Evolutionary conservation across 2,329 filamentous ascomycete species (phyloP).

Genomic region (Lasiodiplodia citricola): DNA sequence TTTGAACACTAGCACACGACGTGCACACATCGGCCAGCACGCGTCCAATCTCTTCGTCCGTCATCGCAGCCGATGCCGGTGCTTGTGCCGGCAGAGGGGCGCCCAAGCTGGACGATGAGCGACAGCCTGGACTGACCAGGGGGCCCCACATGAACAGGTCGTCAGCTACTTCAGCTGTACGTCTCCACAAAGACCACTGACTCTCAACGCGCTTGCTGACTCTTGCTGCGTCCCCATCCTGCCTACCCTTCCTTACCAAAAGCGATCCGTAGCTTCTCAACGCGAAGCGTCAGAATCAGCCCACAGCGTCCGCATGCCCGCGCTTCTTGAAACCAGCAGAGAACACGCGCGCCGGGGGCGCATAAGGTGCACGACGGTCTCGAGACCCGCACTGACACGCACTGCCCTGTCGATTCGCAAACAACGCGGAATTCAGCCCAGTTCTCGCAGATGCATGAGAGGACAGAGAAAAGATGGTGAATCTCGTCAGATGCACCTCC

Average conservation of each 20-base stretch:
- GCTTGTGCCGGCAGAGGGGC: background rate
- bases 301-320: background rate
- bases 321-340: constrained; percentile 13
- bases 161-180: background rate
- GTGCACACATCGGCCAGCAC: background rate
- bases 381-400: background rate
- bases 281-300: background rate
- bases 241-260: background rate
- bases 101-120: background rate
- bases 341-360: background rate
- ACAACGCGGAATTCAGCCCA: background rate
- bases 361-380: background rate
- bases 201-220: background rate
- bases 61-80: background rate
- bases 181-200: background rate
- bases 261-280: background rate
- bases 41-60: background rate
- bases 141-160: constrained; percentile 1
- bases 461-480: background rate
- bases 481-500: background rate
- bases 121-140: background rate
- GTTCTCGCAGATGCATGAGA: background rate
- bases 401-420: background rate
- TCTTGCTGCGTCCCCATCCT: background rate
- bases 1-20: background rate